A percentile compares a stretch with the other conserved stretches of the same genome.
phyloP scores from a whole-genome alignment of 805 yeast species.

The Trichomonascus vanleenenianus region DNA sequence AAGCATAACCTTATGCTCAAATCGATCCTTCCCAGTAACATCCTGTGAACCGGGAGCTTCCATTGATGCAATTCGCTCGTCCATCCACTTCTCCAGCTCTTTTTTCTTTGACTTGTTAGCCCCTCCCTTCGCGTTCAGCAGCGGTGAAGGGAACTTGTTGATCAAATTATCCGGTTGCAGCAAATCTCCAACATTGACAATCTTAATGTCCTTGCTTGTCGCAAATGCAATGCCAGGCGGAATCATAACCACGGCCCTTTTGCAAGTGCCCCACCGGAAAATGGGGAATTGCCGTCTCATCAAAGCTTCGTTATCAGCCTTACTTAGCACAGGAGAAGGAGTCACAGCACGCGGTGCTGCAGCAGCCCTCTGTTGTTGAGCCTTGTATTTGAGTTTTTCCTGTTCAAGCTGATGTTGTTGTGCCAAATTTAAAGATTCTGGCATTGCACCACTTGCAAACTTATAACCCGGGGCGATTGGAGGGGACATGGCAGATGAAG shows the following conservation, averaged over 20 bases:
- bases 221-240: constrained; percentile 33
- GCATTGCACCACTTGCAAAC: background rate
- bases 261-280: constrained; percentile 54
- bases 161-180: constrained; percentile 24
- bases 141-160: constrained; percentile 58
- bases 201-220: constrained; percentile 23
- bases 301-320: constrained; percentile 35
- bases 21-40: constrained; percentile 18
- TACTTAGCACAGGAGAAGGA: constrained; percentile 5
- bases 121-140: constrained; percentile 36
- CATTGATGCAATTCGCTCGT: constrained; percentile 27
- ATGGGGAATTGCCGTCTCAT: constrained; percentile 64
- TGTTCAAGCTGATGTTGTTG: background rate
- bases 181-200: constrained; percentile 24
- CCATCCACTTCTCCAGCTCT: constrained; percentile 66
- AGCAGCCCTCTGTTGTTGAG: background rate
- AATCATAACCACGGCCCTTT: constrained; percentile 37
- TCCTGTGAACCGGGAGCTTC: constrained; percentile 15
- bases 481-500: background rate
- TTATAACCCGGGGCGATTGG: background rate
- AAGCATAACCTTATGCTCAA: constrained; percentile 24
- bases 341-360: background rate
- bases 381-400: constrained; percentile 1
- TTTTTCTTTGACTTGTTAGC: constrained; percentile 48
- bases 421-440: background rate